Evolutionary conservation across 2,329 filamentous ascomycete species (phyloP).

Genomic region (Scleromitrula shiraiana): DNA sequence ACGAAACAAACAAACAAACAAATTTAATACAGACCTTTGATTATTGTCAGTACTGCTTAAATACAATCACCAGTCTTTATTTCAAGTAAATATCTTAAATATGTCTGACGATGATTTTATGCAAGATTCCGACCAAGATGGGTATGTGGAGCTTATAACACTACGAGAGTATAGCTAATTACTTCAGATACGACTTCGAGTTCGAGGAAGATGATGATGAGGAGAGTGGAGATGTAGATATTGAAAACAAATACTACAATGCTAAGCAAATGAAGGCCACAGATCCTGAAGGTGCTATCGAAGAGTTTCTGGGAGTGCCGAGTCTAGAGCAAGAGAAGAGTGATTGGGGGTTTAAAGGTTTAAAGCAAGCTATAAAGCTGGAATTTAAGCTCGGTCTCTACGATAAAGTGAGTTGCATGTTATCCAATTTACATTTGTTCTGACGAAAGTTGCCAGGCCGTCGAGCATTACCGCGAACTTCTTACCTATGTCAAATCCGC

Average conservation of each 20-base stretch:
- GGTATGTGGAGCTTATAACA: conserved; percentile 43
- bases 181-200: conserved; percentile 78
- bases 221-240: conserved; percentile 80
- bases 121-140: conserved; percentile 83
- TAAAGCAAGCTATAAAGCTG: conserved; percentile 97
- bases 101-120: conserved; percentile 69
- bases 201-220: conserved; percentile 89
- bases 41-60: too few relatives aligned
- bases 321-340: conserved; percentile 82
- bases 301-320: conserved; percentile 86
- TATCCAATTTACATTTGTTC: background rate
- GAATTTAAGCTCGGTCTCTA: conserved; percentile 92
- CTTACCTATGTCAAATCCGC: conserved; percentile 96
- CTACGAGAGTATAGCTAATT: conserved; percentile 15
- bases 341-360: conserved; percentile 96
- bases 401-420: conserved; percentile 52
- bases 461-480: conserved; percentile 88
- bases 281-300: conserved; percentile 80
- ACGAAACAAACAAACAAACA: background rate
- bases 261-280: conserved; percentile 91
- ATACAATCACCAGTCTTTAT: too few relatives aligned
- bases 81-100: conserved; percentile 12
- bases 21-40: too few relatives aligned
- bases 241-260: conserved; percentile 99
- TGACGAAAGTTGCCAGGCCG: conserved; percentile 48